A percentile compares a stretch with the other conserved stretches of the same genome.
Evolutionary conservation across 2,329 filamentous ascomycete species (phyloP).

Genomic region (Trichoderma harzianum): DNA sequence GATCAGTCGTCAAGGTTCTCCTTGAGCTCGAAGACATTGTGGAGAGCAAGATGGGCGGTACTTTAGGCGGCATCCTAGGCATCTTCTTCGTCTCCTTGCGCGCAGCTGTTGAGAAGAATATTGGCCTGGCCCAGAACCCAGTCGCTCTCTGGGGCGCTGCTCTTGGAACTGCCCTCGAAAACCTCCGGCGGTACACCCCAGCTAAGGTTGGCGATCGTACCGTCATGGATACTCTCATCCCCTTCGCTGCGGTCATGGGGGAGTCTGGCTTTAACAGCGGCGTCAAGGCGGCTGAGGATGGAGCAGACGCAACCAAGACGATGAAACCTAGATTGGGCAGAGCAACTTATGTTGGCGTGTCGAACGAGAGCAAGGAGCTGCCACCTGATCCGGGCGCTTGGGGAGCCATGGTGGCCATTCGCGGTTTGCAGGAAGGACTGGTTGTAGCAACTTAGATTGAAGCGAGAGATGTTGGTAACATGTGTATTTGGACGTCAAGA

Average conservation of each 20-base stretch:
- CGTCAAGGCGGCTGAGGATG: conserved; percentile 56
- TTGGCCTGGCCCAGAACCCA: conserved; percentile 31
- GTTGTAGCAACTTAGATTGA: conserved; percentile 1
- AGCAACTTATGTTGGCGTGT: conserved; percentile 64
- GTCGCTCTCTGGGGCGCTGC: conserved; percentile 43
- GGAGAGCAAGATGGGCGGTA: conserved; percentile 54
- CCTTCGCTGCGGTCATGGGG: conserved; percentile 47
- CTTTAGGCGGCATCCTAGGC: conserved; percentile 50
- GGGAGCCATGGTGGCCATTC: conserved; percentile 59
- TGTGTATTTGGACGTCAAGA: background rate
- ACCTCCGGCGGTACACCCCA: conserved; percentile 51
- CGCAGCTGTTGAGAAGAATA: conserved; percentile 39
- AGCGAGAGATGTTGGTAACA: background rate
- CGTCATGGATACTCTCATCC: conserved; percentile 55
- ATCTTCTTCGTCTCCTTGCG: conserved; percentile 52
- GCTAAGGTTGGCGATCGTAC: conserved; percentile 55
- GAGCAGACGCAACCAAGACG: conserved; percentile 60
- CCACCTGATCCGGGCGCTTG: conserved; percentile 70
- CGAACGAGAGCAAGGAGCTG: conserved; percentile 47
- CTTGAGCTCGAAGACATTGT: conserved; percentile 51
- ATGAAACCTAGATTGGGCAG: conserved; percentile 64
- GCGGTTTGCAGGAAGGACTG: conserved; percentile 35
- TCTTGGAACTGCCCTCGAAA: conserved; percentile 42
- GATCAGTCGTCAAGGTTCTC: conserved; percentile 47
- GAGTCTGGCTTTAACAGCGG: conserved; percentile 52